Evolutionary conservation across 345 rosid genomes (phyloP), one percentile per base, ranked within the genome.

Genomic region (Rhizophora mangle): DNA sequence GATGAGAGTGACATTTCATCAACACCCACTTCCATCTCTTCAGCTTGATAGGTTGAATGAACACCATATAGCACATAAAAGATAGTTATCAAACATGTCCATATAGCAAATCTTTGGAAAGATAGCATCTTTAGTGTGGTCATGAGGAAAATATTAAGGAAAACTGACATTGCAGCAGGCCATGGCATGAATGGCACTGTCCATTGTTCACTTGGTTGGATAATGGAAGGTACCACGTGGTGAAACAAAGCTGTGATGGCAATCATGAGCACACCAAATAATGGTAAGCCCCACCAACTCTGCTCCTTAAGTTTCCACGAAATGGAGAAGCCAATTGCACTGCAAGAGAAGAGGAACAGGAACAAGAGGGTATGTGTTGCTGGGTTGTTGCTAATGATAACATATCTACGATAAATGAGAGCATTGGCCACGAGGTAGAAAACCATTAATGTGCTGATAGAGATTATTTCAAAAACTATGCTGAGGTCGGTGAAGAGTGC

Each of bases 131-230:
- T 90, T 22, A 93, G 72, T 5, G 91, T 87, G 32, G 89, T 81
- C 85, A 84, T 81, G 16, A 93, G 92, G 74, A 93, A 87, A 21
- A 89, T 82, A 66, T 87, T 93, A 8, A 93, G 88, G 82, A 88
- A 87, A 69, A 87, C 84, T 0, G 97, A 91, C 2, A 82, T 60
- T 2, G 87, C 92, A 0, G 97, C 92, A 3, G 94, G 96, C 97
- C 97, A 93, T 13, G 98, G 98, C 98, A 93, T 93, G 60, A 87
- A 69, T 6, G 98, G 97, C 37, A 93, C 96, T 1, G 90, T 81
- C 98, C 96, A 93, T 62, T 54, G 76, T 31, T 79, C 81, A 36
- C 59, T 69, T 16, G 81, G 36, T 58, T 62, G 74, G 27, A 62
- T 3, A 36, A 39, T 9, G 36, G 54, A 68, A 16, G 87, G 82